These are phyloP conservation scores for Endocalyx cinctus DNA, from an alignment of 2,329 filamentous ascomycete genomes.

Conservation along the genomic window DNA sequence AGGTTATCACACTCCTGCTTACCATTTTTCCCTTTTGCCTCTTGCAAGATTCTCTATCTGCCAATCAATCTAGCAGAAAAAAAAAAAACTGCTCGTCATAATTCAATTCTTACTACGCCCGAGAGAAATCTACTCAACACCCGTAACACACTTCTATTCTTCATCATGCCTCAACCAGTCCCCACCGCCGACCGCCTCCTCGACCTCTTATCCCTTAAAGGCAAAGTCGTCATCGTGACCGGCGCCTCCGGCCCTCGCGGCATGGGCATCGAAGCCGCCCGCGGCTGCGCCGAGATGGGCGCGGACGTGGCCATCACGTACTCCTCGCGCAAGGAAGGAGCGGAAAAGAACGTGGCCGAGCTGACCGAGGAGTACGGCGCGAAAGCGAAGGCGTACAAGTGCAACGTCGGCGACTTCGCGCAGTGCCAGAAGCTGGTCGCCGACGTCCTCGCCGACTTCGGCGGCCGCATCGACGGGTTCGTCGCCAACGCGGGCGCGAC, in stretches of 20 bases:
- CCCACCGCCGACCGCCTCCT: conserved; percentile 54
- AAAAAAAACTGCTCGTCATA: too few species aligned
- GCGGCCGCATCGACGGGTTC: conserved; percentile 68
- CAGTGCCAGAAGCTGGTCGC: conserved; percentile 49
- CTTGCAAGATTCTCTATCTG: too few species aligned
- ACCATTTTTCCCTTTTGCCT: too few species aligned
- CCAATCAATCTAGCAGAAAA: too few species aligned
- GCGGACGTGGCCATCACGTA: conserved; percentile 69
- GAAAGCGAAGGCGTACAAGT: conserved; percentile 58
- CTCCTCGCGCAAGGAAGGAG: conserved; percentile 64
- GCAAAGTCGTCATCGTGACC: conserved; percentile 67
- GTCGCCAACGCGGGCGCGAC: conserved; percentile 67
- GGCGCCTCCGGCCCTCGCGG: conserved; percentile 66
- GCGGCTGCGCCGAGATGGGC: conserved; percentile 67
- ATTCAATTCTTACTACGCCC: too few species aligned
- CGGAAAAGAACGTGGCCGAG: conserved; percentile 61
- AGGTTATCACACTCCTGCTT: too few species aligned
- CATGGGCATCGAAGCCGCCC: conserved; percentile 65
- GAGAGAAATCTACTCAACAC: too few species aligned
- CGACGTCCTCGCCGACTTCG: conserved; percentile 69
- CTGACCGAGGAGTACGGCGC: conserved; percentile 63
- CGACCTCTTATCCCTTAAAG: conserved; percentile 68
- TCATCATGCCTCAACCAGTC: conserved; percentile 51
- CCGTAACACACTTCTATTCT: too few species aligned
- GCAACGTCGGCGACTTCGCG: conserved; percentile 50